A percentile compares a stretch with the other conserved stretches of the same genome.
phyloP scores from a whole-genome alignment of 148 eudicot genomes.

The Chenopodium formosanum region DNA sequence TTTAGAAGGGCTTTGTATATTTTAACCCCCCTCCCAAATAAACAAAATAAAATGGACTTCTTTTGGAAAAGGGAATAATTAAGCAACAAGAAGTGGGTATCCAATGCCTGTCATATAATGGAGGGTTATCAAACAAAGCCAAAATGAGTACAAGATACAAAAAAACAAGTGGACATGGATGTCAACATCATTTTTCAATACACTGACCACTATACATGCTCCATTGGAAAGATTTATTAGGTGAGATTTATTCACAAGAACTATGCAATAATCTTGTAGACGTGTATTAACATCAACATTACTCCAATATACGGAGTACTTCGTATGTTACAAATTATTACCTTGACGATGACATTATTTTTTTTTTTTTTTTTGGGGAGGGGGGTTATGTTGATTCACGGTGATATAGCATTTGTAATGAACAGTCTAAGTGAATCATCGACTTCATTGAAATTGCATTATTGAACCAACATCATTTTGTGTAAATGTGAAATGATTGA shows the following conservation, averaged over 20 bases:
- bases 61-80: background rate
- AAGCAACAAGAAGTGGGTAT: conserved; percentile 10
- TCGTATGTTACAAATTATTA: background rate
- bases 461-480: background rate
- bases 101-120: conserved; percentile 6
- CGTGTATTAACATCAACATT: too few relatives aligned
- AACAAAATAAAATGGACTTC: background rate
- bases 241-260: too few relatives aligned
- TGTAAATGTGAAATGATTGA: background rate
- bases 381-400: too few relatives aligned
- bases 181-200: background rate
- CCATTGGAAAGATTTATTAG: background rate
- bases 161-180: background rate
- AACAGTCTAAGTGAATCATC: background rate
- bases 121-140: background rate
- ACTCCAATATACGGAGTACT: background rate
- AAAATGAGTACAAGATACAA: background rate
- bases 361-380: too few relatives aligned
- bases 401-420: too few relatives aligned
- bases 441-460: background rate
- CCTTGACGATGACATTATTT: background rate
- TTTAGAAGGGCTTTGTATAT: background rate
- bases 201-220: background rate
- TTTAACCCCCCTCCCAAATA: background rate
- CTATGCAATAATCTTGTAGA: too few relatives aligned